A percentile compares a stretch with the other conserved stretches of the same genome.
These are phyloP conservation scores for Micractinium conductrix DNA, from an alignment of 139 green algal genomes.

Conservation along the genomic window DNA sequence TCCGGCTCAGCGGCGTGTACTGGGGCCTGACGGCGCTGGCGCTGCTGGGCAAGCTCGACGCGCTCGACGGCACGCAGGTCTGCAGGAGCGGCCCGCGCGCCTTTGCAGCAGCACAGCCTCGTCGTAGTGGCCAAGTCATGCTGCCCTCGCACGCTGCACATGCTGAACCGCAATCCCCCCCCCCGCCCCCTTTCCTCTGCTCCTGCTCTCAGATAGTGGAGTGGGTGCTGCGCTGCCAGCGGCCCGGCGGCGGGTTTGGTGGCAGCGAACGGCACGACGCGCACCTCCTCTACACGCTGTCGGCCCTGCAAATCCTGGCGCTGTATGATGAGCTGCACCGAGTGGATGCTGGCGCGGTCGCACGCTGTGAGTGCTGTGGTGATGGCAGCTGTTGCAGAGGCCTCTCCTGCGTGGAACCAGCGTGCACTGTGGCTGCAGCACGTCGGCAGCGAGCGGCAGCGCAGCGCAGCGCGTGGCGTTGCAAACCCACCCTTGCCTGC, in stretches of 20 bases:
- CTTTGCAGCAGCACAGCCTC: no score
- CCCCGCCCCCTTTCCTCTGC: no score
- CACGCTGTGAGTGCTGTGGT: slow-evolving; percentile 71
- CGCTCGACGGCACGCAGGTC: slow-evolving; percentile 75
- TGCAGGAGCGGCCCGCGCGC: no score
- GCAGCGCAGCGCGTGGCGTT: no score
- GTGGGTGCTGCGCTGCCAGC: slow-evolving; percentile 80
- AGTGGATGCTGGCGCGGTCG: slow-evolving; percentile 76
- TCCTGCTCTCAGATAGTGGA: slow-evolving; percentile 43
- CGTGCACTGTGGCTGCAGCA: no score
- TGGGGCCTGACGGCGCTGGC: slow-evolving; percentile 94
- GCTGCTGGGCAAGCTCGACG: slow-evolving; percentile 71
- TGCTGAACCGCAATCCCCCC: no score
- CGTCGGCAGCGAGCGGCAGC: no score
- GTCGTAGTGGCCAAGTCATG: no score
- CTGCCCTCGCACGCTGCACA: no score
- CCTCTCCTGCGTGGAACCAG: no score
- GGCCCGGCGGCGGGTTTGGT: slow-evolving; percentile 83
- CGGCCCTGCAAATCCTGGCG: slow-evolving; percentile 91
- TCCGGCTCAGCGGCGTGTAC: slow-evolving; percentile 97
- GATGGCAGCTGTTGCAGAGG: no score
- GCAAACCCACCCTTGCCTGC: no score
- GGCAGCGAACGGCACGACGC: slow-evolving; percentile 89
- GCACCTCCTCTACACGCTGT: slow-evolving; percentile 97
- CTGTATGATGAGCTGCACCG: slow-evolving; percentile 83